Evolutionary conservation across 108 stramenopile species (phyloP).

Genomic region (Nitzschia inconspicua): DNA sequence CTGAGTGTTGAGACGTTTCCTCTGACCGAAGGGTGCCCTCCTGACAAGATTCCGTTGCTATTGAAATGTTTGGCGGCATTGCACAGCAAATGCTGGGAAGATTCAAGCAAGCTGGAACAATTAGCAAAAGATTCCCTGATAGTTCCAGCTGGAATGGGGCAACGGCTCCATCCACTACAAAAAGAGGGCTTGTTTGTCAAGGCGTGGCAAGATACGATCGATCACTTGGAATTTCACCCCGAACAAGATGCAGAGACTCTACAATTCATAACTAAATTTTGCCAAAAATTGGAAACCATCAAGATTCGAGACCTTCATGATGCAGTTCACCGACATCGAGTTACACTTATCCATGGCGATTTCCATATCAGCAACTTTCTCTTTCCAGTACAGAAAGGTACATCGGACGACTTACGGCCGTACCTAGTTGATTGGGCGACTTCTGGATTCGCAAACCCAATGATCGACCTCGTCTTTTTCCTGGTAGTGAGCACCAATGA

Average conservation of each 20-base stretch:
- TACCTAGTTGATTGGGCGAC: slow-evolving; percentile 45
- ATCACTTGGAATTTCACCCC: background rate
- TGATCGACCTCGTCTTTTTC: slow-evolving; percentile 50
- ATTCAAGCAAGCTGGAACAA: background rate
- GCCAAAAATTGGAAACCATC: background rate
- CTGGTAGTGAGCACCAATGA: slow-evolving; percentile 30
- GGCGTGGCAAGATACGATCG: slow-evolving; percentile 13
- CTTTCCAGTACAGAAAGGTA: slow-evolving; percentile 10
- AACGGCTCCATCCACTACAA: slow-evolving; percentile 7
- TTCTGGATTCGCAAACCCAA: slow-evolving; percentile 38
- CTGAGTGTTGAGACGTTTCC: background rate
- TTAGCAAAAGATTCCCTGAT: background rate
- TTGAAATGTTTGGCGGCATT: slow-evolving; percentile 1
- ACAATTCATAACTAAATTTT: slow-evolving; percentile 5
- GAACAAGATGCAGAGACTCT: background rate
- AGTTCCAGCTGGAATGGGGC: slow-evolving; percentile 16
- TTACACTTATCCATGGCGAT: slow-evolving; percentile 28
- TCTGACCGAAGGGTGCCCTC: slow-evolving; percentile 11
- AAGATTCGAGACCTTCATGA: slow-evolving; percentile 17
- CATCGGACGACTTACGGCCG: too few relatives aligned
- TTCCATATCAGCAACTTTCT: slow-evolving; percentile 26
- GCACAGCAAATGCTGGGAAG: slow-evolving; percentile 10
- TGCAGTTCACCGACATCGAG: slow-evolving; percentile 11
- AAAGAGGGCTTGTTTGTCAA: slow-evolving; percentile 11
- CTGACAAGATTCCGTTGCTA: slow-evolving; percentile 12